Evolutionary conservation across 768 basidiomycete species (phyloP).

Genomic region (Pleurotus djamor): DNA sequence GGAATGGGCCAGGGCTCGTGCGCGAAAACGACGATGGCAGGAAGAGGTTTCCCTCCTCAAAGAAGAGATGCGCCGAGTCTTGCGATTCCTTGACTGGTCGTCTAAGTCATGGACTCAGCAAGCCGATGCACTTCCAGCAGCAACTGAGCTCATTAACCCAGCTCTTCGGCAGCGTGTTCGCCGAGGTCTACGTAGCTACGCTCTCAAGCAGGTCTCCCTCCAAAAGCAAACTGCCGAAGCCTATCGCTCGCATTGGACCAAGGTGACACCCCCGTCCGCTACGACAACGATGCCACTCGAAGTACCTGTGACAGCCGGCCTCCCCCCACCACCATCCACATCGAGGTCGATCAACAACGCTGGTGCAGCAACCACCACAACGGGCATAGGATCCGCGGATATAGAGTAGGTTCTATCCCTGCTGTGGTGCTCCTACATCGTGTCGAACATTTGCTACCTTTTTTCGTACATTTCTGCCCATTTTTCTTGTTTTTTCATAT

Average conservation of each 20-base stretch:
- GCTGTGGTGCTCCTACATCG: too few species aligned
- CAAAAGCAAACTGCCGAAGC: neutral
- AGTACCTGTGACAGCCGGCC: too few species aligned
- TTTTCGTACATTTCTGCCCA: too few species aligned
- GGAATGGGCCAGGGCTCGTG: slow-evolving; percentile 4
- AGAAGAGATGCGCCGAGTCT: slow-evolving; percentile 8
- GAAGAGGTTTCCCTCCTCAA: slow-evolving; percentile 7
- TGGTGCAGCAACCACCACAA: too few species aligned
- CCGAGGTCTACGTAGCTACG: neutral
- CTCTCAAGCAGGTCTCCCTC: neutral
- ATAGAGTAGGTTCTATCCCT: too few species aligned
- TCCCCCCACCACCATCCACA: too few species aligned
- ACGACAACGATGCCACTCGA: too few species aligned
- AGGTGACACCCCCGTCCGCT: neutral
- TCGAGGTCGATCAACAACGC: too few species aligned
- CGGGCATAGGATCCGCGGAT: too few species aligned
- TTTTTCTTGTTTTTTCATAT: too few species aligned
- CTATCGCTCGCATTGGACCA: neutral
- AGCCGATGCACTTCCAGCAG: neutral
- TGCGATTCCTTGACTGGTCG: slow-evolving; percentile 2
- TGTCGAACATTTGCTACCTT: too few species aligned
- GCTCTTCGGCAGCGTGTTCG: neutral
- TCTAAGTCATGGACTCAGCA: slow-evolving; percentile 3
- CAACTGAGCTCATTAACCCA: neutral
- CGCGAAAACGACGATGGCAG: slow-evolving; percentile 1